Evolutionary conservation across 2,329 filamentous ascomycete species (phyloP).

Genomic region (Fusarium redolens): DNA sequence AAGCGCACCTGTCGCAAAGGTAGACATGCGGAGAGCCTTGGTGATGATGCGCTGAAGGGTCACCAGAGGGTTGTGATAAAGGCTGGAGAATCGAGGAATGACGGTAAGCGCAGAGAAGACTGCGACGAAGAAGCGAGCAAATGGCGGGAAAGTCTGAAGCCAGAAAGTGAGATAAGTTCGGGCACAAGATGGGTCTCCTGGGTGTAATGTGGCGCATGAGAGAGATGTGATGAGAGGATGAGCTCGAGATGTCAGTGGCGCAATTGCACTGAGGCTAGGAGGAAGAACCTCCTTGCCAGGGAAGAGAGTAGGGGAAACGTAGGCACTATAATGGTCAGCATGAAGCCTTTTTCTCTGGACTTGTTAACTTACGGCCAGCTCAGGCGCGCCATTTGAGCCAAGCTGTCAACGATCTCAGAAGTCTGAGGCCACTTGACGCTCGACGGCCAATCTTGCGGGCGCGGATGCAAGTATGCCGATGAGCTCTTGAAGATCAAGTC

Average conservation of each 20-base stretch:
- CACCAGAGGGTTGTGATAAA: constrained; percentile 76
- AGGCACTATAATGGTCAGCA: constrained; percentile 63
- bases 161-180: constrained; percentile 90
- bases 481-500: constrained; percentile 76
- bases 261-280: constrained; percentile 72
- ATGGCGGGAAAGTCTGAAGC: constrained; percentile 81
- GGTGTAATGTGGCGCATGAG: constrained; percentile 91
- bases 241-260: constrained; percentile 83
- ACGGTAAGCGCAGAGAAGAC: constrained; percentile 76
- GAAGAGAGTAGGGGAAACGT: constrained; percentile 87
- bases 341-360: background rate
- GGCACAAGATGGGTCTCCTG: constrained; percentile 85
- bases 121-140: constrained; percentile 81
- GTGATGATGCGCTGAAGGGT: constrained; percentile 75
- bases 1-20: constrained; percentile 82
- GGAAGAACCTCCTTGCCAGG: constrained; percentile 76
- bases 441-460: constrained; percentile 75
- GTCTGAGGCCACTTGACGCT: constrained; percentile 78
- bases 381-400: constrained; percentile 83
- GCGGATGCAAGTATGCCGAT: constrained; percentile 79
- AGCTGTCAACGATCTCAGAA: constrained; percentile 80
- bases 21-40: constrained; percentile 77
- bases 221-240: constrained; percentile 88
- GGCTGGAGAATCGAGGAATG: constrained; percentile 72
- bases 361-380: constrained; percentile 78